A percentile compares a stretch with the other conserved stretches of the same genome.
phyloP scores from a whole-genome alignment of 306 rosid species.

The Vicia sativa region DNA sequence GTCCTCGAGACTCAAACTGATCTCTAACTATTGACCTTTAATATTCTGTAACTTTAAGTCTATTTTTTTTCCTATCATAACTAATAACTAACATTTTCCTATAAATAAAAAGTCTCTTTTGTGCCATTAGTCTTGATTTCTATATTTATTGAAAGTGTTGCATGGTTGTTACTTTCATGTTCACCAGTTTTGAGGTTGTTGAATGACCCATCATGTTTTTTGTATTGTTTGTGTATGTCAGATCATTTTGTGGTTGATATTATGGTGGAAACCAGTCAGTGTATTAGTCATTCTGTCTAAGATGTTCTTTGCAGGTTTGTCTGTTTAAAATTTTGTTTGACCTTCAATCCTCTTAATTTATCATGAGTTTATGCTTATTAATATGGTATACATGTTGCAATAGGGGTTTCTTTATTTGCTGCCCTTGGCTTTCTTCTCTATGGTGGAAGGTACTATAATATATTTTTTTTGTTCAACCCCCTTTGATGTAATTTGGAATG shows the following conservation, averaged over 20 bases:
- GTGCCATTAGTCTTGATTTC: slow-evolving; percentile 4
- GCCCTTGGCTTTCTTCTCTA: slow-evolving; percentile 90
- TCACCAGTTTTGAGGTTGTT: slow-evolving; percentile 33
- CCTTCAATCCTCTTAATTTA: not conserved
- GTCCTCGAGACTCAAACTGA: slow-evolving; percentile 6
- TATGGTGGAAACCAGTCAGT: slow-evolving; percentile 83
- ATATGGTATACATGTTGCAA: slow-evolving; percentile 38
- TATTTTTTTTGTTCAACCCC: slow-evolving; percentile 21
- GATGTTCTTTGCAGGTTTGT: slow-evolving; percentile 91
- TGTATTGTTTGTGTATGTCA: slow-evolving; percentile 40
- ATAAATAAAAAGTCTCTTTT: not conserved
- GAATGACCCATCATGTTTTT: slow-evolving; percentile 25
- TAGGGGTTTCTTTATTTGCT: slow-evolving; percentile 80
- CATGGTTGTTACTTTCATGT: slow-evolving; percentile 17
- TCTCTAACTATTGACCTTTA: slow-evolving; percentile 6
- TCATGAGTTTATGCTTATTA: slow-evolving; percentile 38
- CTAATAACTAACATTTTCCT: not conserved
- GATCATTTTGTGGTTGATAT: slow-evolving; percentile 79
- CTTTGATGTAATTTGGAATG: slow-evolving; percentile 20
- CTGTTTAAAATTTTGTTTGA: slow-evolving; percentile 8
- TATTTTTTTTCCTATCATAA: not conserved
- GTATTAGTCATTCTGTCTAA: slow-evolving; percentile 61
- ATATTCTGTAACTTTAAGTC: slow-evolving; percentile 11
- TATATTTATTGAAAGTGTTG: slow-evolving; percentile 16
- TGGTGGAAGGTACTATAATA: slow-evolving; percentile 77